Evolutionary conservation across 352 stramenopile species (phyloP).

Genomic region (Peronospora belbahrii): DNA sequence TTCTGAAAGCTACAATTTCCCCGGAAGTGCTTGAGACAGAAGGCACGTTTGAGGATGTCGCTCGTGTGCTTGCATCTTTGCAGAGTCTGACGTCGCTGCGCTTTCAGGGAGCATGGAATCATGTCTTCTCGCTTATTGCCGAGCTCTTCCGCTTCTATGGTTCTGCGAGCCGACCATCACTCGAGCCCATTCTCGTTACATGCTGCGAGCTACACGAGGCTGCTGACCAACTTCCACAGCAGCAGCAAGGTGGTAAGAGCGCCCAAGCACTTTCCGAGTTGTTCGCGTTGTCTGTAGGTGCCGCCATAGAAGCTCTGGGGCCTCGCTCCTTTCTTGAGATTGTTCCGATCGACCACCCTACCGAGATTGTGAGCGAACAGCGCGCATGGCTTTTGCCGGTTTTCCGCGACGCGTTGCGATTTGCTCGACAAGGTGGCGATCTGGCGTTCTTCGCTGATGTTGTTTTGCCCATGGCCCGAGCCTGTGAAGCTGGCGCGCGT

Average conservation of each 20-base stretch:
- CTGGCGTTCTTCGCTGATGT: conserved; percentile 69
- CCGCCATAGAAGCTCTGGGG: conserved; percentile 57
- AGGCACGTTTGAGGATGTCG: conserved; percentile 49
- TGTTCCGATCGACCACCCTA: conserved; percentile 62
- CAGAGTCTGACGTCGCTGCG: conserved; percentile 77
- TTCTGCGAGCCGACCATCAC: conserved; percentile 36
- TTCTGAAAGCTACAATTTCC: conserved; percentile 55
- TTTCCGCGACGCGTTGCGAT: conserved; percentile 57
- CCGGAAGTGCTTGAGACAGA: conserved; percentile 45
- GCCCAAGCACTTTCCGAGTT: conserved; percentile 40
- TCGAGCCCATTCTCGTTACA: conserved; percentile 64
- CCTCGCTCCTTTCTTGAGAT: conserved; percentile 63
- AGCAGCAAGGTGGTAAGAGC: conserved; percentile 27
- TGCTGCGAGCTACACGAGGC: conserved; percentile 76
- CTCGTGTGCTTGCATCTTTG: conserved; percentile 64
- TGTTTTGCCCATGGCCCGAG: conserved; percentile 62
- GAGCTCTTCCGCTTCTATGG: conserved; percentile 73
- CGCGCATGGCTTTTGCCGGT: conserved; percentile 77
- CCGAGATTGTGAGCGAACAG: conserved; percentile 66
- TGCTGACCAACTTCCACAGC: conserved; percentile 56
- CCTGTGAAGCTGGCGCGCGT: conserved; percentile 60
- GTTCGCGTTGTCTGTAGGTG: conserved; percentile 57
- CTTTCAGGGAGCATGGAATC: conserved; percentile 74
- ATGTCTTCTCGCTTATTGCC: conserved; percentile 67
- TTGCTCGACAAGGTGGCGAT: conserved; percentile 33